These are phyloP conservation scores for Ceratorhiza oryzae-sativae DNA, from an alignment of 1,284 basidiomycete species.

Conservation along the genomic window DNA sequence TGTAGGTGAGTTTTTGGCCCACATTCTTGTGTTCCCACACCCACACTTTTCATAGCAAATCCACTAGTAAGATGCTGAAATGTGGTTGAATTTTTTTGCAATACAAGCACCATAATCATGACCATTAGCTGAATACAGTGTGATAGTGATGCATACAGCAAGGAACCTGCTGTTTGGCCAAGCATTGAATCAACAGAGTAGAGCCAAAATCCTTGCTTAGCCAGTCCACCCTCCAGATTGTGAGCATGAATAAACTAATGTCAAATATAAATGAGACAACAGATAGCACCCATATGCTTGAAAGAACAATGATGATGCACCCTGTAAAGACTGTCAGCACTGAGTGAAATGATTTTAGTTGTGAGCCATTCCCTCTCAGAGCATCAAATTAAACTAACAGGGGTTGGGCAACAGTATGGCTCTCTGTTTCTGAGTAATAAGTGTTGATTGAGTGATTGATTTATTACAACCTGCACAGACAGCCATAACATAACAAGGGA, in stretches of 20 bases:
- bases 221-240: background rate
- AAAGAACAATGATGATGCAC: background rate
- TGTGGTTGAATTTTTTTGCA: too few species aligned
- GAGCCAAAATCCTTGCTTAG: conserved; percentile 12
- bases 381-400: background rate
- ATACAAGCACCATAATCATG: too few species aligned
- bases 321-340: conserved; percentile 11
- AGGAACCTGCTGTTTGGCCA: background rate
- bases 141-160: too few species aligned
- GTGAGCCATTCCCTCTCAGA: background rate
- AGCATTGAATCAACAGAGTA: background rate
- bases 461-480: too few species aligned
- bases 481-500: too few species aligned
- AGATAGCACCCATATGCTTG: background rate
- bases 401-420: background rate
- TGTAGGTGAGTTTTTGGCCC: too few species aligned
- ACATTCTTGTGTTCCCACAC: too few species aligned
- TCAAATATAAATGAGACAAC: conserved; percentile 8
- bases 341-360: background rate
- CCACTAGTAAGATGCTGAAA: too few species aligned
- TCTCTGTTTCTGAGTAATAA: background rate
- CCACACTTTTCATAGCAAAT: too few species aligned
- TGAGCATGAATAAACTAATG: background rate
- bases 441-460: background rate
- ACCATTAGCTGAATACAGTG: too few species aligned